Base-by-base conservation (phyloP, 176 grass and related monocot genomes). In the Musa beccarii region DNA sequence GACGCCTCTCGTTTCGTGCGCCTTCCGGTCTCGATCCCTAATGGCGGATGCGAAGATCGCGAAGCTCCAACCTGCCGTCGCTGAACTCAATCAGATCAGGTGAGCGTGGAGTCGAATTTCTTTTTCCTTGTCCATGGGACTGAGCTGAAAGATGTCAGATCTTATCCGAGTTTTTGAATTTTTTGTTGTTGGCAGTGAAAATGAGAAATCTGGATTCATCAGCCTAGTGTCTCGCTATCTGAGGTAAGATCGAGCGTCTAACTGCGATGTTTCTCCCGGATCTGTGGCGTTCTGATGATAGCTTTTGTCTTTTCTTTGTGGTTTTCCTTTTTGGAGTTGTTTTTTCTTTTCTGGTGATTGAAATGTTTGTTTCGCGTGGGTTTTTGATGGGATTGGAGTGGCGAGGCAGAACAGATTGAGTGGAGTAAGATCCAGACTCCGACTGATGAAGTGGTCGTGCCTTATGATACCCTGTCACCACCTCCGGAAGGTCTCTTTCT, bases 381-480 rank as follows among this genome's bases (percentile, higher is more conserved):
- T 65, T 43, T 69, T 16, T n/a, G 15, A 24, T 53, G 59, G 2
- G 61, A 1, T 53, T 59, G 29, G 69, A 99, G 95, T 66, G 88
- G 88, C 10, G 95, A 94, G 63, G 95, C 86, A 43, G 90, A 94
- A 75, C 88, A 94, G 83, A 94, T 99, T 59, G 95, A 99, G 66
- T 99, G 95, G 95, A 86, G 88, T 67, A 99, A 92, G 88, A 99
- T 99, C 86, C 88, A 99, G 81, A 99, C 95, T 68, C 95, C 90
- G 16, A 99, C 95, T 71, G 95, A 92, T 53, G 88, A 99, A 74
- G 95, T 94, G 17, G 88, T 99, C 67, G 81, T 99, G 79, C 88
- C 95, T 2, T 94, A 99, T 72, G 88, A 93, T 63, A 89, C 64
- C 79, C 69, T 94, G 53, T 54, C 82, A 61, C 76, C 83, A 16